phyloP scores from a whole-genome alignment of 352 stramenopile genomes.

The Globisporangium radiosum region DNA sequence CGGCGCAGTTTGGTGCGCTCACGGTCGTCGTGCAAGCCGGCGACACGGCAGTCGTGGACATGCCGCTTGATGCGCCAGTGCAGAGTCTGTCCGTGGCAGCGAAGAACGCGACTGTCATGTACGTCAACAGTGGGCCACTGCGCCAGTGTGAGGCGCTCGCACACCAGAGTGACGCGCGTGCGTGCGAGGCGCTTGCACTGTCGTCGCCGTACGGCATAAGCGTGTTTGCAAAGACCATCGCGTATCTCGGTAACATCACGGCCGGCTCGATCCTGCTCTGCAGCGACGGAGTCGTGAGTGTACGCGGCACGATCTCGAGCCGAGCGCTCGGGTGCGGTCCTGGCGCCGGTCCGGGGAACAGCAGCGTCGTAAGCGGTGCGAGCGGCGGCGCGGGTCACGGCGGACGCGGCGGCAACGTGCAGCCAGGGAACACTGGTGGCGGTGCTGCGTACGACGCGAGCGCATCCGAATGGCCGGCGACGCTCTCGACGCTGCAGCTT shows the following conservation, averaged over 20 bases:
- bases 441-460: conserved; percentile 36
- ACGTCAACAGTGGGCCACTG: conserved; percentile 41
- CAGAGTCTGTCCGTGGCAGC: conserved; percentile 33
- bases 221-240: conserved; percentile 34
- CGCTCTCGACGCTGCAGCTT: no score
- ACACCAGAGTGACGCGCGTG: conserved; percentile 27
- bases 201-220: conserved; percentile 32
- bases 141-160: conserved; percentile 32
- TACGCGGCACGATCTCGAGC: conserved; percentile 33
- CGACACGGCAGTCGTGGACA: conserved; percentile 26
- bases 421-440: conserved; percentile 43
- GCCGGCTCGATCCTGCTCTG: conserved; percentile 59
- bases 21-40: conserved; percentile 25
- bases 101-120: conserved; percentile 36
- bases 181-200: conserved; percentile 24
- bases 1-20: conserved; percentile 38
- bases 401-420: conserved; percentile 48
- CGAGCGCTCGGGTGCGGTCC: conserved; percentile 39
- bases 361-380: conserved; percentile 33
- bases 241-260: conserved; percentile 37
- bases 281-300: conserved; percentile 27
- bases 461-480: not conserved
- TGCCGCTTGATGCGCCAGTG: conserved; percentile 58
- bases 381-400: conserved; percentile 68
- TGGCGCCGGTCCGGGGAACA: conserved; percentile 48